Conservation (phyloP, 352 stramenopile genomes). For the Phytophthora sansomeana region DNA sequence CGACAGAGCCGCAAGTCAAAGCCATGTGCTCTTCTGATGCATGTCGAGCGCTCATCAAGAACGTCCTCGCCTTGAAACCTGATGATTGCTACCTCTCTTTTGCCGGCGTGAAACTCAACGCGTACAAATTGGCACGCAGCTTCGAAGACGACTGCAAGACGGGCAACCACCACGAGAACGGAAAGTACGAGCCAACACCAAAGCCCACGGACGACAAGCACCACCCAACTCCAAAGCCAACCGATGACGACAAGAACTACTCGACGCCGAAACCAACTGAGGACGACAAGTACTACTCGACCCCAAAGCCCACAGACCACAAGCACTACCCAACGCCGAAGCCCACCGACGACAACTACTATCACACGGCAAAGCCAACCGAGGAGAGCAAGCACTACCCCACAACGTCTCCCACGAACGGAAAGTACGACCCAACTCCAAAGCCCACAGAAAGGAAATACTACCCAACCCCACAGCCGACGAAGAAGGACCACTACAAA, state of each 20-base stretch:
- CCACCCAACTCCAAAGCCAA: conserved; percentile 20
- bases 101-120: conserved; percentile 30
- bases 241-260: neutral
- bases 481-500: neutral
- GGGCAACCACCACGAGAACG: conserved; percentile 4
- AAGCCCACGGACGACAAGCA: conserved; percentile 19
- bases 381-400: conserved; percentile 7
- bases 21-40: conserved; percentile 33
- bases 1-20: conserved; percentile 33
- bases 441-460: conserved; percentile 1
- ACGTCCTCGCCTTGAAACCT: conserved; percentile 30
- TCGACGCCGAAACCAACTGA: neutral
- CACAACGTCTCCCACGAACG: conserved; percentile 5
- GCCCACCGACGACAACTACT: conserved; percentile 14
- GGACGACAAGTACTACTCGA: conserved; percentile 10
- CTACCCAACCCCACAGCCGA: neutral
- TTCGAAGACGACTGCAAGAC: conserved; percentile 19
- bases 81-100: conserved; percentile 35
- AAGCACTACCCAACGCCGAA: conserved; percentile 14
- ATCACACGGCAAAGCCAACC: conserved; percentile 2
- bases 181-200: conserved; percentile 7
- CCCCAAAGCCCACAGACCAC: neutral
- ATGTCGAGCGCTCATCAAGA: conserved; percentile 27
- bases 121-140: conserved; percentile 19
- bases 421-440: neutral